phyloP scores from a whole-genome alignment of 306 rosid genomes.

The Cucurbita ficifolia region DNA sequence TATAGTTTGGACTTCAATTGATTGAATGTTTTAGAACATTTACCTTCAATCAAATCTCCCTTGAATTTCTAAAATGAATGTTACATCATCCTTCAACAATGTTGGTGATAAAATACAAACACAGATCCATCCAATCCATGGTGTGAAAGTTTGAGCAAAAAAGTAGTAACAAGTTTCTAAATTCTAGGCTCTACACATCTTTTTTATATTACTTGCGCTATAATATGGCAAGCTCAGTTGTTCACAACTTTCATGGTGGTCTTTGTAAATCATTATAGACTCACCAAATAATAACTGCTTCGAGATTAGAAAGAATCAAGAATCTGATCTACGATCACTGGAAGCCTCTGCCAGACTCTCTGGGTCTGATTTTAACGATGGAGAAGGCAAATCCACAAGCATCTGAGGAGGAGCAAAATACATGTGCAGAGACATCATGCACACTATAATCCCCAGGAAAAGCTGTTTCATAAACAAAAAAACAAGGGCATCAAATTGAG shows the following conservation, averaged over 20 bases:
- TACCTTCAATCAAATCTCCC: not conserved
- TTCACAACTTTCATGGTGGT: not conserved
- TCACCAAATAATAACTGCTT: not conserved
- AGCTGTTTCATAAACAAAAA: slow-evolving; percentile 35
- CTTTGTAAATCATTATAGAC: not conserved
- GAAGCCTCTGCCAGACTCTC: slow-evolving; percentile 52
- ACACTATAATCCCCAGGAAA: slow-evolving; percentile 68
- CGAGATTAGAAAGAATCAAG: slow-evolving; percentile 16
- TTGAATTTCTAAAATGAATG: not conserved
- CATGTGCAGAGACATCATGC: slow-evolving; percentile 95
- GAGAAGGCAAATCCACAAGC: slow-evolving; percentile 61
- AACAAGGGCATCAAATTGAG: too few species aligned
- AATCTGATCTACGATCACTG: slow-evolving; percentile 39
- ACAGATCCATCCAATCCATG: not conserved
- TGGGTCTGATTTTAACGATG: slow-evolving; percentile 41
- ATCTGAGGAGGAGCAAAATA: slow-evolving; percentile 71
- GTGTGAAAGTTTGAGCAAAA: not conserved
- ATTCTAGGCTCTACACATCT: slow-evolving; percentile 3
- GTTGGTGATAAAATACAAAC: not conserved
- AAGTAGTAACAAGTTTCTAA: not conserved
- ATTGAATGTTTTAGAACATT: not conserved
- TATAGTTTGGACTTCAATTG: not conserved
- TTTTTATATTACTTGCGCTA: not conserved
- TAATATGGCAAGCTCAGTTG: not conserved
- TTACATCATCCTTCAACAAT: not conserved